phyloP scores from a whole-genome alignment of 2,329 filamentous ascomycete species.

The Scedosporium dehoogii region DNA sequence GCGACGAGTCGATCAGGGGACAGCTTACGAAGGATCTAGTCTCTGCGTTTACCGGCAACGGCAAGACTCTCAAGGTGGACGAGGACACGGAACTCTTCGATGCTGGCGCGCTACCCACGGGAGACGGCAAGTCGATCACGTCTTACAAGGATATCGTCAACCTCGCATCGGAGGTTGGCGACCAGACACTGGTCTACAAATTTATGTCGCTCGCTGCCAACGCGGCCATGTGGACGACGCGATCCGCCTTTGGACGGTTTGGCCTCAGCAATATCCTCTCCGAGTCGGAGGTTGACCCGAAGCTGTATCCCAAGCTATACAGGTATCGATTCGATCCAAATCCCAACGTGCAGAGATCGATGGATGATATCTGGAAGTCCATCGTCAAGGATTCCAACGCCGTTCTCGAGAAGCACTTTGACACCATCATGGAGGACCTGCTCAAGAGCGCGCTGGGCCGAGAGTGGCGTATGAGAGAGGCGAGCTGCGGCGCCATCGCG shows the following conservation, averaged over 20 bases:
- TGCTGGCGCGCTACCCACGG: slow-evolving; percentile 78
- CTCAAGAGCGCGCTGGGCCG: slow-evolving; percentile 77
- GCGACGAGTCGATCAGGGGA: slow-evolving; percentile 68
- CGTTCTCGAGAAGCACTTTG: slow-evolving; percentile 73
- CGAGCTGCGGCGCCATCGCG: slow-evolving; percentile 80
- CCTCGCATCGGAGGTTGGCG: slow-evolving; percentile 90
- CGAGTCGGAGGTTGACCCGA: slow-evolving; percentile 79
- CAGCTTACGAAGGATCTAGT: slow-evolving; percentile 82
- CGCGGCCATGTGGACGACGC: slow-evolving; percentile 94
- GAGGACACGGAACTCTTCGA: slow-evolving; percentile 91
- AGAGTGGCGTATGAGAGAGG: slow-evolving; percentile 90
- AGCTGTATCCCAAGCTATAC: slow-evolving; percentile 90
- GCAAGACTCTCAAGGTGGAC: slow-evolving; percentile 69
- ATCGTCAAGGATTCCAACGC: slow-evolving; percentile 79
- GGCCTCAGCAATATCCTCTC: slow-evolving; percentile 87
- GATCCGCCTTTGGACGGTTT: slow-evolving; percentile 89
- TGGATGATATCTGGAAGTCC: slow-evolving; percentile 97
- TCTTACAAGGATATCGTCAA: slow-evolving; percentile 98
- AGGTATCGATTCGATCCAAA: slow-evolving; percentile 95
- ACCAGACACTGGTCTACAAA: slow-evolving; percentile 91
- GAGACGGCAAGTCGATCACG: slow-evolving; percentile 79
- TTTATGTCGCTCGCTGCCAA: slow-evolving; percentile 98
- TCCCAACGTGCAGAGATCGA: slow-evolving; percentile 80
- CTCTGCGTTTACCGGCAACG: slow-evolving; percentile 73
- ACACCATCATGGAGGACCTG: slow-evolving; percentile 80